These are phyloP conservation scores for Leavenworthia alabamica DNA, from an alignment of 345 rosid species.

Conservation along the genomic window DNA sequence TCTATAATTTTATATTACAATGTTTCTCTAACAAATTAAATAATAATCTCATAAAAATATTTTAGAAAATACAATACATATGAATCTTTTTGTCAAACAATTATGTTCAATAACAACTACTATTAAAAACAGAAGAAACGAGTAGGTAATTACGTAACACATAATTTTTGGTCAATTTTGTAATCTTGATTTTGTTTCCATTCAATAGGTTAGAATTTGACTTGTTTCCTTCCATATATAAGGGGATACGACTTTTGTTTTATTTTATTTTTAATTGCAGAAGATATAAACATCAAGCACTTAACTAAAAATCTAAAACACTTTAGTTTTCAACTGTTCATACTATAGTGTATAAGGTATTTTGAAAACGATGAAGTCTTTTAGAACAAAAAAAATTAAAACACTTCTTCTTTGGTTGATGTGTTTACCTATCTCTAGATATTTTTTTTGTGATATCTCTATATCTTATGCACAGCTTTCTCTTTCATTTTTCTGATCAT, in stretches of 20 bases:
- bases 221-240: background rate
- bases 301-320: background rate
- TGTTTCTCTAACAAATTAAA: background rate
- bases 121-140: background rate
- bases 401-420: background rate
- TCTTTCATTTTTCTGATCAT: background rate
- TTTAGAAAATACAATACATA: background rate
- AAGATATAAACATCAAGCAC: background rate
- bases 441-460: background rate
- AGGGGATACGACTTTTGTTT: conserved; percentile 21
- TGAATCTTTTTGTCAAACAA: background rate
- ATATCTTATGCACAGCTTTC: background rate
- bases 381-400: background rate
- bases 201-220: background rate
- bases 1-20: background rate
- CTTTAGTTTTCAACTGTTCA: too few species aligned
- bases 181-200: background rate
- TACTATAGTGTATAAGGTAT: too few species aligned
- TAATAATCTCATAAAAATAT: background rate
- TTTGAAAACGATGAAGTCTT: too few species aligned
- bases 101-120: background rate
- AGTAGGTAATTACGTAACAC: background rate
- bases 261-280: background rate
- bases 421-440: background rate
- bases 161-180: background rate